Base-by-base conservation (phyloP, 345 rosid species). In the Chamaenerion angustifolium region DNA sequence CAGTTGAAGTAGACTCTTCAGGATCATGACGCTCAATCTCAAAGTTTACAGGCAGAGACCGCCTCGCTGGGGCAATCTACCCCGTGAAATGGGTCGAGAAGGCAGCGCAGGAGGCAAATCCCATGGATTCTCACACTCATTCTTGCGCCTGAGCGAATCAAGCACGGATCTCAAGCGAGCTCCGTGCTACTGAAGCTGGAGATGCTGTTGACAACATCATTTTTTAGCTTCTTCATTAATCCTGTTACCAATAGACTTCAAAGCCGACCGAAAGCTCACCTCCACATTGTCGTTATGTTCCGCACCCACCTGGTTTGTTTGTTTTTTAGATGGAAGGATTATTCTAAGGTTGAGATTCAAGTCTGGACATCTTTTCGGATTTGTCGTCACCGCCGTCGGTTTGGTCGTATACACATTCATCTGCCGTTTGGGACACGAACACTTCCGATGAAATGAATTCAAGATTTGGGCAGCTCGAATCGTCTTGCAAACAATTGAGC, bases 81-180 rank as follows among this genome's bases (percentile, higher is more conserved):
- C 96, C 59, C 77, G 80, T 3, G 95, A 87, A 11, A 67, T 68
- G 31, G 98, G 98, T 43, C 98, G 85, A 11, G 85, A 63, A 42
- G 98, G 98, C 74, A 92, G 71, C 46, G 84, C 88, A 6, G 98
- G 98, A 0, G 96, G 98, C 60, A 77, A 61, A 62, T 92, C 98
- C 65, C 66, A 77, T 12, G 85, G 79, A 55, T 65, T 78, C 56
- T 76, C 93, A 11, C 56, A 68, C 55, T 83, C 89, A 41, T 92
- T 93, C 21, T 64, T 77, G 64, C 64, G 68, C 52, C 89, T 71
- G 40, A 92, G 76, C 11, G 88, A 78, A 25, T 83, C 96, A 25
- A 92, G 65, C 98, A 92, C 98, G n/a, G n/a, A n/a, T n/a, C 78
- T 92, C 98, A 17, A 92, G 63, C n/a, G 98, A 92, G 72, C 96